Base-by-base conservation (phyloP, 768 basidiomycete genomes). In the Hypholoma fasciculare region DNA sequence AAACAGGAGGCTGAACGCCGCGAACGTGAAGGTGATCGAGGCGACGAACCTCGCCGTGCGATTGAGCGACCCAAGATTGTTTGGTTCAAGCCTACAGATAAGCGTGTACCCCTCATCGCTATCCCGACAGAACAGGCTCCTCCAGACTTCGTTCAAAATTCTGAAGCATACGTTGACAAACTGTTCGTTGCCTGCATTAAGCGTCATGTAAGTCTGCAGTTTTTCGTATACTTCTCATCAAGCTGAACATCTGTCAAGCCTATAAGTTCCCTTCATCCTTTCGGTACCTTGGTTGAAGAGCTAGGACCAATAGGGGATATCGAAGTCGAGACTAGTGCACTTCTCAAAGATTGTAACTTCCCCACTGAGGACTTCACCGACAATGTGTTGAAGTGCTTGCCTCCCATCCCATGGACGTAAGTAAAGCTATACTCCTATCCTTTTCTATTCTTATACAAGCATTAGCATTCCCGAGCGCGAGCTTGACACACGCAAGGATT, bases 1-100 rank as follows among this genome's bases (percentile, higher is more conserved):
- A 98, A 98, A 72, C 96, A 98, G 70, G 96, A 98, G 62, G 94
- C 96, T 26, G 97, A 99, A 72, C 86, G 97, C 38, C 88, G 95
- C 56, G 97, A 98, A 74, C 89, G 97, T 52, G 97, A 97, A 71
- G 97, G 96, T 47, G 94, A 96, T 69, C 87, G 87, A 60, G 90
- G 86, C 43, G 90, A 92, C 58, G 92, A 94, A 69, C 89, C 89
- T 27, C 82, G 89, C 65, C 88, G 89, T 46, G 80, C 78, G 27
- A 86, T 90, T 44, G 93, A 95, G 71, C 88, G 96, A 40, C 96
- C 96, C 61, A 98, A 98, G 82, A 99, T 99, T 63, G 96, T 99
- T 47, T 99, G 97, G 97, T 98, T 99, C 83, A 96, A 98, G 77
- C 97, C 97, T 4, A 98, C 96, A 26, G 96, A 98, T 78, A 99